Evolutionary conservation across 805 yeast genomes (phyloP).

Genomic region (Metschnikowia bowlesiae): DNA sequence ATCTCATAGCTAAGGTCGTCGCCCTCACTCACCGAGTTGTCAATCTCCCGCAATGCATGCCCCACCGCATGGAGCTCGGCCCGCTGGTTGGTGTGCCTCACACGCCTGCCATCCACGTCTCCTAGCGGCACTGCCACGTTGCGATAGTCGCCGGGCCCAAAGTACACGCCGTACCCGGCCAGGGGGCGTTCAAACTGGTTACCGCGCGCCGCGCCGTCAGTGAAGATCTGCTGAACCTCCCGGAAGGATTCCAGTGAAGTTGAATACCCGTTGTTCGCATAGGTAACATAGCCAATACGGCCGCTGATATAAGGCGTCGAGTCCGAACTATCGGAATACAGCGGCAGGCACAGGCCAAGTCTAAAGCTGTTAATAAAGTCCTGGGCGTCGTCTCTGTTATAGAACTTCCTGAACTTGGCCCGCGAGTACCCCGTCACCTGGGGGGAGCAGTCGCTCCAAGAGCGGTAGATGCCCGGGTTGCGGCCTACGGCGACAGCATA

Average conservation of each 20-base stretch:
- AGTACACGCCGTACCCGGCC: conserved; percentile 77
- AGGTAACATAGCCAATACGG: too few relatives aligned
- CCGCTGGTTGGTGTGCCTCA: conserved; percentile 57
- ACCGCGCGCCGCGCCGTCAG: conserved; percentile 74
- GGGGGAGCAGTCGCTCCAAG: conserved; percentile 55
- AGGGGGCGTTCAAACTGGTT: conserved; percentile 43
- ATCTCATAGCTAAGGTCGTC: conserved; percentile 36
- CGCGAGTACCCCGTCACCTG: conserved; percentile 55
- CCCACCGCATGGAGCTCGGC: conserved; percentile 73
- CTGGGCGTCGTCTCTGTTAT: conserved; percentile 44
- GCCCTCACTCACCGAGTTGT: conserved; percentile 9
- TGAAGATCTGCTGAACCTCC: conserved; percentile 39
- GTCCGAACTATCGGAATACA: too few relatives aligned
- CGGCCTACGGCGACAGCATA: conserved; percentile 40
- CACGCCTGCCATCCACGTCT: conserved; percentile 31
- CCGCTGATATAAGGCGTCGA: too few relatives aligned
- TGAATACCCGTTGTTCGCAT: too few relatives aligned
- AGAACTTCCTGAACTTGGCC: conserved; percentile 56
- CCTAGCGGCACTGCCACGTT: conserved; percentile 54
- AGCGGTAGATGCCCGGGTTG: conserved; percentile 48
- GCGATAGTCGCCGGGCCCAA: conserved; percentile 50
- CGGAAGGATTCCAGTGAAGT: too few relatives aligned
- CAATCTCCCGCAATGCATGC: conserved; percentile 49
- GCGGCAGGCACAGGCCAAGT: background rate
- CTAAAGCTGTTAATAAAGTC: background rate